Conservation (phyloP, 1,139 yeast species). For the Suhomyces chickasaworum region DNA sequence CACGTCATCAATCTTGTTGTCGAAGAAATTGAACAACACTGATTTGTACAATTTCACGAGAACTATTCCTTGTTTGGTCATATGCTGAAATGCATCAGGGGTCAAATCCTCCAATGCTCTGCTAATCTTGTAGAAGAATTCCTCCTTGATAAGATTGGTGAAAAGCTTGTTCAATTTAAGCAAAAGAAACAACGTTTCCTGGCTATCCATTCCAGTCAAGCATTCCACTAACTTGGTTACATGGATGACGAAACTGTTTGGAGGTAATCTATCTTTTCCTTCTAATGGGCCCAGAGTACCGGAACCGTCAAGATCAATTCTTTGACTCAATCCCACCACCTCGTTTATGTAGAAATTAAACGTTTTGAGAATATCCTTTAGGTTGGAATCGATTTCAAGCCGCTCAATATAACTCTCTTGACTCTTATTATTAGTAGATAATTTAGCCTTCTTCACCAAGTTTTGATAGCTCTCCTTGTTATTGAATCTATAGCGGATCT, state of each 20-base stretch:
- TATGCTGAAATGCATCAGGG: conserved; percentile 34
- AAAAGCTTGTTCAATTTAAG: conserved; percentile 39
- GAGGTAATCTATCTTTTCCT: conserved; percentile 20
- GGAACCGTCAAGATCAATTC: conserved; percentile 19
- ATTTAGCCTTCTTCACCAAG: conserved; percentile 34
- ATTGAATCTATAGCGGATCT: conserved; percentile 35
- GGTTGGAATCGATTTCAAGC: conserved; percentile 21
- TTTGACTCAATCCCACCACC: conserved; percentile 13
- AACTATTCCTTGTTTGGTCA: conserved; percentile 41
- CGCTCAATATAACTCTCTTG: conserved; percentile 25
- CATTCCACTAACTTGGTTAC: conserved; percentile 24
- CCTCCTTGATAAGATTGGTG: conserved; percentile 33
- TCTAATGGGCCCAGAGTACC: conserved; percentile 10
- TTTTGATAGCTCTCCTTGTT: conserved; percentile 34
- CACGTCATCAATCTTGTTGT: conserved; percentile 18
- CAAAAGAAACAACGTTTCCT: conserved; percentile 36
- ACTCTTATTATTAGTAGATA: conserved; percentile 15
- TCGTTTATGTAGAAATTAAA: conserved; percentile 39
- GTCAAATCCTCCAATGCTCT: conserved; percentile 40
- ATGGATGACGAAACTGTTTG: conserved; percentile 29
- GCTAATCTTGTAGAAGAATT: conserved; percentile 40
- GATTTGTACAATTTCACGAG: conserved; percentile 29
- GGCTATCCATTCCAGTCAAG: conserved; percentile 28
- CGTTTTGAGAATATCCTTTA: conserved; percentile 34
- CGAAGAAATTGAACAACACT: conserved; percentile 28